Percentiles rank a stretch among this genome's conserved stretches.
Evolutionary conservation across 495 filamentous ascomycete genomes (phyloP).

Genomic region (Sabuloglossum arenarium): DNA sequence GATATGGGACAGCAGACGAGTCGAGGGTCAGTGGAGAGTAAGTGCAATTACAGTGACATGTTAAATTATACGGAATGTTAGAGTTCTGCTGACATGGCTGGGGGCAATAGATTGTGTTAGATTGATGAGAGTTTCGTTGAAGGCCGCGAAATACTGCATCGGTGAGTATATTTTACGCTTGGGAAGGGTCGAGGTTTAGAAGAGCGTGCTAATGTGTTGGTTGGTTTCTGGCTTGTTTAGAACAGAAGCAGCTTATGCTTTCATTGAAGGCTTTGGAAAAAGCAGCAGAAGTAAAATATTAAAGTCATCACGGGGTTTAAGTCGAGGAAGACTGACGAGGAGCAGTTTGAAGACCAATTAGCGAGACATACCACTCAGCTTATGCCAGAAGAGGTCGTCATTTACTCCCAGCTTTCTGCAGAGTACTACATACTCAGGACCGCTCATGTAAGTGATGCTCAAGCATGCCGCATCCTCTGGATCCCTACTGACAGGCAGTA

Average conservation of each 20-base stretch:
- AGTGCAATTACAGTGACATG: neutral
- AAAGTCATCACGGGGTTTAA: neutral
- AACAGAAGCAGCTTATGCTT: slow-evolving; percentile 30
- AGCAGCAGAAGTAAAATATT: slow-evolving; percentile 26
- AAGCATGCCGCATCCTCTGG: neutral
- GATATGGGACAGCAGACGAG: slow-evolving; percentile 31
- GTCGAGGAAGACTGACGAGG: neutral
- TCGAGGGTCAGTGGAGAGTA: slow-evolving; percentile 14
- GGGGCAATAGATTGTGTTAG: slow-evolving; percentile 26
- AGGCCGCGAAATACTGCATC: slow-evolving; percentile 40
- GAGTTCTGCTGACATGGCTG: neutral
- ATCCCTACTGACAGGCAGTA: slow-evolving; percentile 3
- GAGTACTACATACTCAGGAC: slow-evolving; percentile 56
- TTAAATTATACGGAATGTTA: slow-evolving; percentile 7
- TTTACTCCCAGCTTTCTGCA: slow-evolving; percentile 16
- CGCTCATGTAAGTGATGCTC: slow-evolving; percentile 30
- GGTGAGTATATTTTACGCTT: slow-evolving; percentile 23
- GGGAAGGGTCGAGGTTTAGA: neutral
- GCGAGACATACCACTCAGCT: slow-evolving; percentile 16
- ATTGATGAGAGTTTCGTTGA: slow-evolving; percentile 45
- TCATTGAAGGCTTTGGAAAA: slow-evolving; percentile 37
- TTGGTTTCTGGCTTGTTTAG: slow-evolving; percentile 14
- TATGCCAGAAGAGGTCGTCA: slow-evolving; percentile 14
- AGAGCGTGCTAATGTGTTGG: slow-evolving; percentile 11
- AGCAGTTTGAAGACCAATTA: slow-evolving; percentile 31